Base-by-base conservation (phyloP, 208 protist genomes). In the Leishmania tarentolae region DNA sequence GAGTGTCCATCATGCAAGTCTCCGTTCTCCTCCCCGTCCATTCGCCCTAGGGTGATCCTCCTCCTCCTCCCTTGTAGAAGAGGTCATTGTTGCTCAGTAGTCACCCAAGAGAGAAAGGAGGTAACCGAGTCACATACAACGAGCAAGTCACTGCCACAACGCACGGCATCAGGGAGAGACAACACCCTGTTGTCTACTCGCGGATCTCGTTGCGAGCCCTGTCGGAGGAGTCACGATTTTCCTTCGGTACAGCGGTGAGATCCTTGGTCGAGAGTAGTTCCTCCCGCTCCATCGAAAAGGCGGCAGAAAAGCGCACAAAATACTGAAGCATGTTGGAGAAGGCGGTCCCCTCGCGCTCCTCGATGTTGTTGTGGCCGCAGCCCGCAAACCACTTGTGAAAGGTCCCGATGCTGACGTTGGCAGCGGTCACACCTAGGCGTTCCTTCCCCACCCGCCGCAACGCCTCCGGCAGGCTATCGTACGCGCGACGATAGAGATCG, bases 351-450 rank as follows among this genome's bases (percentile, higher is more conserved):
- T 80, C 59, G 9, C 56, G 74, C 9, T 17, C 69, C 63, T 92
- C 87, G 31, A 96, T 90, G 84, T 96, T 78, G 85, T 96, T 96
- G 84, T 96, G 92, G 37, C 83, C 83, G 73, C 91, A 92, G 1
- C 83, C 84, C 15, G 83, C 47, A 31, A 95, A 85, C 87, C 89
- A 95, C 63, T 84, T 52, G 53, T 86, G 73, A 69, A 88, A 92
- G 35, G 78, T 69, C 19, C 86, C 86, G 35, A 90, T 70, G 24
- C 74, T 28, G 24, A 78, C 68, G 56, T 84, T 79, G 21, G 46
- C 68, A n/a, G 28, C 56, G 21, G 47, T 59, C 8, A 79, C 69
- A 17, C 42, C 71, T n/a, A 85, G 68, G 3, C 44, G 44, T 28
- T 31, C 53, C 40, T 76, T 42, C 1, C 73, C 82, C 13, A n/a